Base-by-base conservation (phyloP, 345 rosid genomes). In the Turnera subulata region DNA sequence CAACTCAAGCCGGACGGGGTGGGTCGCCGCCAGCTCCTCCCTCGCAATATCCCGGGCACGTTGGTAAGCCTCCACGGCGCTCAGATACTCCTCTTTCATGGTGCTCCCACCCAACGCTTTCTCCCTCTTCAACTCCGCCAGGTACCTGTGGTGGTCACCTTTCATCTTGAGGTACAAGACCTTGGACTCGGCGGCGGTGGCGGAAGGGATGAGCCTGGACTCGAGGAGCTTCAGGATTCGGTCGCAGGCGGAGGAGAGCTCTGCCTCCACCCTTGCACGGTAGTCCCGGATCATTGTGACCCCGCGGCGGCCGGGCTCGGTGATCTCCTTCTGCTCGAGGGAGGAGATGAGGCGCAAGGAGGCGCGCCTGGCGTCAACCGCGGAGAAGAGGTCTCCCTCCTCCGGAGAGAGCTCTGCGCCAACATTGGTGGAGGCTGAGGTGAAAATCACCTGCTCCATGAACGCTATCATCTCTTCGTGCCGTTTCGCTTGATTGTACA, bases 61-160 rank as follows among this genome's bases (percentile, higher is more conserved):
- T 51, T 69, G 69, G 37, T 74, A 74, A 18, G 78, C 64, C 14
- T 74, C 74, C 8, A 74, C 78, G 7, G 70, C 50, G n/a, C n/a
- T n/a, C n/a, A n/a, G n/a, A n/a, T n/a, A n/a, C n/a, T n/a, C n/a
- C n/a, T n/a, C n/a, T n/a, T n/a, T n/a, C n/a, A n/a, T n/a, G n/a
- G n/a, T n/a, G n/a, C 46, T 69, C 69, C 48, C 68, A 56, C 74
- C 69, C 72, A 21, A 62, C 74, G 6, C 72, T n/a, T n/a, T n/a
- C n/a, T n/a, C 74, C n/a, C n/a, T n/a, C 59, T 74, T 74, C 46
- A 74, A 74, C 62, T 74, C 78, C 5, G 78, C 78, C 57, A 73
- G 17, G 56, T 73, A 73, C 22, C 78, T 50, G 20, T 73, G 67
- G 40, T 73, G 68, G 53, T 74, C 74, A 4, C 78, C 78, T 50